Base-by-base conservation (phyloP, 768 basidiomycete species). In the Lactifluus hygrophoroides region DNA sequence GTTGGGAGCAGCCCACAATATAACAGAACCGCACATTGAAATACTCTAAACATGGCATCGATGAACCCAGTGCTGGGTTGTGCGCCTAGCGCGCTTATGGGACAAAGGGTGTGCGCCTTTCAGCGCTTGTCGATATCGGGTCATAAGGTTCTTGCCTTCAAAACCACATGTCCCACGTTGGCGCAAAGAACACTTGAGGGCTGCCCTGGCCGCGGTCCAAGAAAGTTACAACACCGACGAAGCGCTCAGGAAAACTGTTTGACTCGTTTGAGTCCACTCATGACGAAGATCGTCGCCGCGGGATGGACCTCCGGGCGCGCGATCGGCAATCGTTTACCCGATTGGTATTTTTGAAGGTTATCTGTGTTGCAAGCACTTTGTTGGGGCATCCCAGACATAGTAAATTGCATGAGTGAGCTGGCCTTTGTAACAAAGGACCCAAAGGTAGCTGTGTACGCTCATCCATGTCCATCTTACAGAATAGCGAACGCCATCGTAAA, bases 91-190 rank as follows among this genome's bases (percentile, higher is more conserved):
- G 32, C 11, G 16, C 14, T 34, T 19, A 37, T 37, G 30, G 48
- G 32, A 16, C 21, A 25, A 43, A 21, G 17, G 34, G 40, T 60
- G 47, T 44, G 47, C 21, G 16, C 21, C 11, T 30, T 25, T 23
- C 5, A 19, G 59, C 59, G 54, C 59, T 51, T 51, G 37, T 10
- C 25, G 44, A 38, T 55, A 43, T 44, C 21, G 27, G 9, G 56
- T 51, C 32, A 40, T 60, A 56, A 56, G 43, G 49, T 60, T 60
- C 53, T 50, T 38, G 30, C 34, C 42, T 60, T 54, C 3, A 21
- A 30, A 21, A 54, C 34, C 43, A 38, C 58, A 55, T 37, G 25
- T 37, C 53, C 14, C 16, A 46, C 13, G 34, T 32, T 55, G 53
- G 58, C 46, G 46, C 25, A 55, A 35, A 48, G 53, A 49, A 34